Percentiles rank a stretch among this genome's conserved stretches.
phyloP scores from a whole-genome alignment of 768 basidiomycete species.

The Russula sp. region DNA sequence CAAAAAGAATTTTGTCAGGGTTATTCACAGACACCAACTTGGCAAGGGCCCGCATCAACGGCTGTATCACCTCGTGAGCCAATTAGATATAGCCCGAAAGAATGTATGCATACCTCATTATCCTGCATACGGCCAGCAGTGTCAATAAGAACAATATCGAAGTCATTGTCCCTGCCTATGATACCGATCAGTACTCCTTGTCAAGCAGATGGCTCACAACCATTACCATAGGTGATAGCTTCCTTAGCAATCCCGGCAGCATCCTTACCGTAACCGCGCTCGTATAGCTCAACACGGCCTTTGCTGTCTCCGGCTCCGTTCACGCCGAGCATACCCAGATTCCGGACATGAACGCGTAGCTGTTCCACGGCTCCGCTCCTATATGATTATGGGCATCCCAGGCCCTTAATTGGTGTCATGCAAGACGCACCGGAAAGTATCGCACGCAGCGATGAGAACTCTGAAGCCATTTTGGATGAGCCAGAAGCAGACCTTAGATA shows the following conservation, averaged over 20 bases:
- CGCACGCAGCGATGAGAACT: conserved; percentile 96
- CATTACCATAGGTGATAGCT: conserved; percentile 82
- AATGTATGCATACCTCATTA: conserved; percentile 68
- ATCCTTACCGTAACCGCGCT: conserved; percentile 97
- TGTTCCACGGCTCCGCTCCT: conserved; percentile 98
- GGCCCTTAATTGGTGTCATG: not conserved
- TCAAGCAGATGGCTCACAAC: conserved; percentile 2
- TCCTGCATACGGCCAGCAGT: conserved; percentile 99
- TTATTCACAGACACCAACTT: conserved; percentile 94
- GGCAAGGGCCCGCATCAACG: conserved; percentile 96
- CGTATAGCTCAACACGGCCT: conserved; percentile 86
- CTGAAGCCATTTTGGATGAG: conserved; percentile 90
- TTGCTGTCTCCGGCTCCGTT: conserved; percentile 65
- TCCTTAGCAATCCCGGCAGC: conserved; percentile 98
- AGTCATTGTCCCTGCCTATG: conserved; percentile 80
- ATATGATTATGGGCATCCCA: conserved; percentile 5
- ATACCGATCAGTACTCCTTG: conserved; percentile 4
- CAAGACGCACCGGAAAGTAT: conserved; percentile 76
- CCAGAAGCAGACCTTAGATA: conserved; percentile 99
- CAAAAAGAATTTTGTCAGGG: conserved; percentile 97
- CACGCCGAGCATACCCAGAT: conserved; percentile 79
- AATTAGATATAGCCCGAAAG: conserved; percentile 16
- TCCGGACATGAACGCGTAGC: conserved; percentile 92
- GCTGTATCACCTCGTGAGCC: conserved; percentile 44
- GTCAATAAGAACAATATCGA: conserved; percentile 96